Conservation (phyloP, 78 protist species). For the Emiliania huxleyi region DNA sequence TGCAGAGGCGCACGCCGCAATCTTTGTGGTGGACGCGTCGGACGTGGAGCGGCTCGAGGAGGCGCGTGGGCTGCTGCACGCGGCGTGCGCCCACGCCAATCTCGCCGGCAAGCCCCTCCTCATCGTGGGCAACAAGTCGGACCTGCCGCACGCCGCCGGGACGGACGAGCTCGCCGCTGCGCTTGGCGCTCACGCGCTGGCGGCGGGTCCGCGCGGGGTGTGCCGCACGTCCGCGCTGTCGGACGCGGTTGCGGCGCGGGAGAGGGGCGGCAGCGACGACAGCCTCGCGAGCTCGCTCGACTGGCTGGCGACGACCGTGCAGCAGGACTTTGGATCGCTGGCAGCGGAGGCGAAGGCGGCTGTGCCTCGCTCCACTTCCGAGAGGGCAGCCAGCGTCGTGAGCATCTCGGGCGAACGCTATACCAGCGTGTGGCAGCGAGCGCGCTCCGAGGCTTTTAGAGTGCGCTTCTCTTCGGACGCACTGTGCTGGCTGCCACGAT, state of each 20-base stretch:
- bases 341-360: no score
- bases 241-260: background rate
- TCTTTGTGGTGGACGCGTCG: slow-evolving; percentile 46
- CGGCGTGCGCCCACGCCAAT: background rate
- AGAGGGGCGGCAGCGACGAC: background rate
- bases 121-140: slow-evolving; percentile 48
- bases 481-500: no score
- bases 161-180: background rate
- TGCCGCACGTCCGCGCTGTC: background rate
- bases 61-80: background rate
- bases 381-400: no score
- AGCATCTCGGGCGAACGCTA: no score
- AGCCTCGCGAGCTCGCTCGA: background rate
- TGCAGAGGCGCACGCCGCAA: slow-evolving; percentile 33
- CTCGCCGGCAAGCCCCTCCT: slow-evolving; percentile 42
- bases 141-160: background rate
- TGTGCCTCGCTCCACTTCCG: no score
- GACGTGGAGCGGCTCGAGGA: slow-evolving; percentile 37
- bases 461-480: no score
- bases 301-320: background rate
- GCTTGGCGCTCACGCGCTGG: background rate
- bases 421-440: no score
- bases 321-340: no score
- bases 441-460: no score
- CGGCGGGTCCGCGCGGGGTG: no score